phyloP scores from a whole-genome alignment of 2,329 filamentous ascomycete genomes.

The Verticillium zaregamsianum region DNA sequence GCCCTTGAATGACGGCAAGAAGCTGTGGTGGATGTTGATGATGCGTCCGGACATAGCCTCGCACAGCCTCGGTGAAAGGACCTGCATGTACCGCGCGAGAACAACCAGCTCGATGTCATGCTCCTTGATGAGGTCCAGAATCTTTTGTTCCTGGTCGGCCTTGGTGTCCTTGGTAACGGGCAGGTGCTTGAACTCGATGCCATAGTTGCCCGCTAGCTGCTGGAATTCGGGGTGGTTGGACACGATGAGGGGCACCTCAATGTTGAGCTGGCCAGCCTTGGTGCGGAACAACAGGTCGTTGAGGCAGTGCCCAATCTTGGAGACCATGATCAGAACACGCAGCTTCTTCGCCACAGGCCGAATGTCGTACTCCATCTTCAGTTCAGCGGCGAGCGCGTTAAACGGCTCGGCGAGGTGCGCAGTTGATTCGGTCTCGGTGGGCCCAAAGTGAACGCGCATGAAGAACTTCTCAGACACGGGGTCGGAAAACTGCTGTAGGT shows the following conservation, averaged over 20 bases:
- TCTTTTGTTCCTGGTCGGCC: slow-evolving; percentile 63
- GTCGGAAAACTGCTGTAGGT: slow-evolving; percentile 82
- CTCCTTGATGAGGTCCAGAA: slow-evolving; percentile 66
- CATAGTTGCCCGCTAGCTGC: slow-evolving; percentile 65
- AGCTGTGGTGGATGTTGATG: slow-evolving; percentile 90
- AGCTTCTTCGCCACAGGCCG: slow-evolving; percentile 65
- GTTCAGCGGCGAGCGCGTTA: slow-evolving; percentile 53
- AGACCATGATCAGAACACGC: slow-evolving; percentile 81
- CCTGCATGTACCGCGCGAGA: slow-evolving; percentile 84
- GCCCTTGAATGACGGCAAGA: slow-evolving; percentile 83
- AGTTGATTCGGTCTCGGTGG: slow-evolving; percentile 45
- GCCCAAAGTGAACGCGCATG: slow-evolving; percentile 81
- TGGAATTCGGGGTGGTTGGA: slow-evolving; percentile 78
- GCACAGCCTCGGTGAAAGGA: slow-evolving; percentile 71
- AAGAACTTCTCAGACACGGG: slow-evolving; percentile 72
- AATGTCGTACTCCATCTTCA: slow-evolving; percentile 69
- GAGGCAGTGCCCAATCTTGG: slow-evolving; percentile 81
- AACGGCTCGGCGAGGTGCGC: slow-evolving; percentile 54
- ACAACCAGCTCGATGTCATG: slow-evolving; percentile 75
- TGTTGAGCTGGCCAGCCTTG: slow-evolving; percentile 67
- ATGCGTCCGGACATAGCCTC: slow-evolving; percentile 77
- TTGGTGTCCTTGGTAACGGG: slow-evolving; percentile 79
- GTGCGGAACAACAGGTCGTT: slow-evolving; percentile 81
- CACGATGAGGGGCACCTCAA: slow-evolving; percentile 74
- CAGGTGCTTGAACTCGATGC: slow-evolving; percentile 75